Conservation (phyloP, 2,329 filamentous ascomycete genomes). For the Xylariomycetidae sp. region DNA sequence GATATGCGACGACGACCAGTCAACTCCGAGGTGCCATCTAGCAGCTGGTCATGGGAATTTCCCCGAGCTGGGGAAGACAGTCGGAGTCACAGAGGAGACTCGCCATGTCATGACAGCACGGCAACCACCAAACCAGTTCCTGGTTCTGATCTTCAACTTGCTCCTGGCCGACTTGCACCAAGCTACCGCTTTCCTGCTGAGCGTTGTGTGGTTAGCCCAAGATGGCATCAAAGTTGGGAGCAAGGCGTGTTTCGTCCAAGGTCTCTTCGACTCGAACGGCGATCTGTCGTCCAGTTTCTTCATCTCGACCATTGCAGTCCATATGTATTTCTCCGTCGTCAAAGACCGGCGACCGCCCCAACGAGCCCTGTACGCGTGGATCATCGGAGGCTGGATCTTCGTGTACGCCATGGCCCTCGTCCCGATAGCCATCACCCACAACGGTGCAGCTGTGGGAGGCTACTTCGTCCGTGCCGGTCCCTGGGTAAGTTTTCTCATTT, state of each 20-base stretch:
- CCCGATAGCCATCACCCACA: slow-evolving; percentile 37
- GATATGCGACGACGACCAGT: too few species aligned
- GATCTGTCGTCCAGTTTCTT: slow-evolving; percentile 62
- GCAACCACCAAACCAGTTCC: slow-evolving; percentile 51
- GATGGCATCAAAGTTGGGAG: slow-evolving; percentile 50
- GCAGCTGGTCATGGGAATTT: too few species aligned
- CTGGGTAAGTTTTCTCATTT: slow-evolving; percentile 55
- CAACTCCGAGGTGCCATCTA: too few species aligned
- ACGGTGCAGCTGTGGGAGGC: slow-evolving; percentile 35
- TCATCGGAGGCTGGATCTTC: slow-evolving; percentile 51
- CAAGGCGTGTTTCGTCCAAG: slow-evolving; percentile 55
- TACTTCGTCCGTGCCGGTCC: slow-evolving; percentile 60
- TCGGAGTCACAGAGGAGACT: too few species aligned
- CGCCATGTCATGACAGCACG: slow-evolving; percentile 13
- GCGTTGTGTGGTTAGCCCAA: slow-evolving; percentile 49
- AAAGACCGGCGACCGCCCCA: slow-evolving; percentile 46
- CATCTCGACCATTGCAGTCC: slow-evolving; percentile 58
- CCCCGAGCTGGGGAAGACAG: too few species aligned
- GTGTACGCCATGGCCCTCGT: slow-evolving; percentile 51
- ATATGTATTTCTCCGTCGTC: slow-evolving; percentile 60
- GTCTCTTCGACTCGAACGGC: slow-evolving; percentile 61
- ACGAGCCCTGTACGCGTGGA: slow-evolving; percentile 40
- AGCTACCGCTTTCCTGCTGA: slow-evolving; percentile 57
- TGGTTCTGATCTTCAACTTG: slow-evolving; percentile 64
- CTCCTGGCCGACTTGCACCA: slow-evolving; percentile 64